Evolutionary conservation across 495 filamentous ascomycete species (phyloP).

Genomic region (Penicillium parvum): DNA sequence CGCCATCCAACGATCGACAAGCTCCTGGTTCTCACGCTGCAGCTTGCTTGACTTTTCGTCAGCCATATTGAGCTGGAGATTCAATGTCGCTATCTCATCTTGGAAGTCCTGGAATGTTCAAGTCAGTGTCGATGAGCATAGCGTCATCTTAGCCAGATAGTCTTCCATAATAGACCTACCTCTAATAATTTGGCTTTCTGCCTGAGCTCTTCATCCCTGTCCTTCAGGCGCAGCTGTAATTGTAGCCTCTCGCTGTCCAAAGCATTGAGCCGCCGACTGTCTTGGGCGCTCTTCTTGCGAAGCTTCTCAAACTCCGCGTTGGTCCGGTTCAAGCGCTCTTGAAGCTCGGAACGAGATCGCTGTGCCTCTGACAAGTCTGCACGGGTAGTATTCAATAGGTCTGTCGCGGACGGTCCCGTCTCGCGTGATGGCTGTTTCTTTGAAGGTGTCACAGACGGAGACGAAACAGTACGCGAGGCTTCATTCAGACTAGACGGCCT

Average conservation of each 20-base stretch:
- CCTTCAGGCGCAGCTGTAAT: conserved; percentile 60
- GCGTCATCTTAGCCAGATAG: neutral
- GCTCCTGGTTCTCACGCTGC: conserved; percentile 77
- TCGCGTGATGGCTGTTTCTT: conserved; percentile 23
- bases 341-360: conserved; percentile 62
- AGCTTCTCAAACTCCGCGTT: conserved; percentile 58
- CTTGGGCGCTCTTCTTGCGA: conserved; percentile 49
- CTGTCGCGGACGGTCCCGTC: conserved; percentile 22
- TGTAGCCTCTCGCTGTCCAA: conserved; percentile 59
- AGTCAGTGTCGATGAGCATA: conserved; percentile 5
- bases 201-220: conserved; percentile 78
- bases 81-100: conserved; percentile 81
- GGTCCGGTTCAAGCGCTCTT: conserved; percentile 53
- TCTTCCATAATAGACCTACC: conserved; percentile 37
- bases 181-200: conserved; percentile 78
- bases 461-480: conserved; percentile 10
- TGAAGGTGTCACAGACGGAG: conserved; percentile 16
- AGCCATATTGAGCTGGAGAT: conserved; percentile 81
- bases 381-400: conserved; percentile 47
- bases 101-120: conserved; percentile 61
- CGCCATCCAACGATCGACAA: conserved; percentile 88
- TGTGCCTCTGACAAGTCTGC: conserved; percentile 71
- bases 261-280: conserved; percentile 53
- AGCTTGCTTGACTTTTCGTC: conserved; percentile 66
- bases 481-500: conserved; percentile 7